Evolutionary conservation across 352 stramenopile genomes (phyloP).

Genomic region (Globisporangium camurandrum): DNA sequence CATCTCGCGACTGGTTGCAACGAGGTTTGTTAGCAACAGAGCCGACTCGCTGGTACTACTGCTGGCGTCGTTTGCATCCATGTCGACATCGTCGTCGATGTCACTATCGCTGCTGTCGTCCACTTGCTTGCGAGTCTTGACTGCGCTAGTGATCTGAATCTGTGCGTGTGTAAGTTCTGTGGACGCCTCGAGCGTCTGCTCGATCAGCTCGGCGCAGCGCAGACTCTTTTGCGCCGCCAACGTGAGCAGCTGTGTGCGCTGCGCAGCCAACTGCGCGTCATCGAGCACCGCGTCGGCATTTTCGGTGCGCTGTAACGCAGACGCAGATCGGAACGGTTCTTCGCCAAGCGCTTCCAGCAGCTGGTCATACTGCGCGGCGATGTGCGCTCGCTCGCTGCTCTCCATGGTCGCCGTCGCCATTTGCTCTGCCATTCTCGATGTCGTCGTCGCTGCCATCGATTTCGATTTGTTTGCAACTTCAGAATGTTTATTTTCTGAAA

Average conservation of each 20-base stretch:
- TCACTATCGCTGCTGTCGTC: constrained; percentile 12
- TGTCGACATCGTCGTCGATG: constrained; percentile 15
- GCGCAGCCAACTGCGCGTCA: constrained; percentile 13
- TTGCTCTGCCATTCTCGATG: background rate
- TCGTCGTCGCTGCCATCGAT: background rate
- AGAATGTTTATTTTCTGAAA: background rate
- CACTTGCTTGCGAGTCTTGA: constrained; percentile 14
- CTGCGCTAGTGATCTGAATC: constrained; percentile 24
- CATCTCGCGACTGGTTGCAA: constrained; percentile 39
- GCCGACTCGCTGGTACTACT: constrained; percentile 26
- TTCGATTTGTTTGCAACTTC: background rate
- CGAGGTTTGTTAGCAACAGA: constrained; percentile 52
- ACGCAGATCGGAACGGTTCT: constrained; percentile 32
- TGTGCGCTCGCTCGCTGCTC: constrained; percentile 7
- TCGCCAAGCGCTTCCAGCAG: constrained; percentile 54
- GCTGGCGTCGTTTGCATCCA: constrained; percentile 23
- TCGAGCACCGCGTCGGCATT: constrained; percentile 24
- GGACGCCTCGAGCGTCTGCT: constrained; percentile 49
- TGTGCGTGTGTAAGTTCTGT: constrained; percentile 39
- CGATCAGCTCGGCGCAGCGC: constrained; percentile 70
- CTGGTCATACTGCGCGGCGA: constrained; percentile 44
- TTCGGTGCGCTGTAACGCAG: constrained; percentile 26
- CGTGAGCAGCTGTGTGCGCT: constrained; percentile 32
- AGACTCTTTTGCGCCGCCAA: constrained; percentile 46
- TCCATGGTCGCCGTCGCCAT: background rate